A percentile compares a stretch with the other conserved stretches of the same genome.
These are phyloP conservation scores for Fusarium sp. DNA, from an alignment of 2,329 filamentous ascomycete genomes.

Conservation along the genomic window DNA sequence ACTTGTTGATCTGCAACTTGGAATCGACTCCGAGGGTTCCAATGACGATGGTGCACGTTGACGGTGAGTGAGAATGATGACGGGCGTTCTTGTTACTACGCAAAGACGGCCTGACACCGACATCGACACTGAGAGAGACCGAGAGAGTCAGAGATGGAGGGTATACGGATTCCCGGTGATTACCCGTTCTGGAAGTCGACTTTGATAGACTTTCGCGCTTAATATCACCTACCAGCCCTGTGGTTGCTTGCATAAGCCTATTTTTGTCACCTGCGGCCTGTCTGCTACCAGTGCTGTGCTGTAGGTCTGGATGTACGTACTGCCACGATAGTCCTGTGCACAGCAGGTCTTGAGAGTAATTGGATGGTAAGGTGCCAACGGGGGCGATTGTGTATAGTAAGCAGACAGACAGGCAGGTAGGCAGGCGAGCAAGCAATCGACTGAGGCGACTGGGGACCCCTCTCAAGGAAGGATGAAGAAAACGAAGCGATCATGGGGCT, in stretches of 20 bases:
- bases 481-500: constrained; percentile 29
- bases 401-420: constrained; percentile 9
- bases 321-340: neutral
- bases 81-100: neutral
- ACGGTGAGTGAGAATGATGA: constrained; percentile 9
- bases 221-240: constrained; percentile 15
- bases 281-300: neutral
- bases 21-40: constrained; percentile 1
- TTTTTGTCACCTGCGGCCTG: constrained; percentile 26
- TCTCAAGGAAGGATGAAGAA: constrained; percentile 5
- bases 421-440: constrained; percentile 5
- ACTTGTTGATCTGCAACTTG: constrained; percentile 2
- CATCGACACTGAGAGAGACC: neutral
- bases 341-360: neutral
- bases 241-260: constrained; percentile 31
- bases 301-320: neutral
- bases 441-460: neutral
- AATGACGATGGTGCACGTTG: neutral
- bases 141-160: constrained; percentile 3
- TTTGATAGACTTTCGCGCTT: constrained; percentile 25
- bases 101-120: neutral
- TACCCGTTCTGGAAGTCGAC: constrained; percentile 19
- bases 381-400: constrained; percentile 26
- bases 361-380: constrained; percentile 25
- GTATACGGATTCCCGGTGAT: constrained; percentile 25